phyloP scores from a whole-genome alignment of 108 stramenopile genomes.

The Cyclotella atomus region DNA sequence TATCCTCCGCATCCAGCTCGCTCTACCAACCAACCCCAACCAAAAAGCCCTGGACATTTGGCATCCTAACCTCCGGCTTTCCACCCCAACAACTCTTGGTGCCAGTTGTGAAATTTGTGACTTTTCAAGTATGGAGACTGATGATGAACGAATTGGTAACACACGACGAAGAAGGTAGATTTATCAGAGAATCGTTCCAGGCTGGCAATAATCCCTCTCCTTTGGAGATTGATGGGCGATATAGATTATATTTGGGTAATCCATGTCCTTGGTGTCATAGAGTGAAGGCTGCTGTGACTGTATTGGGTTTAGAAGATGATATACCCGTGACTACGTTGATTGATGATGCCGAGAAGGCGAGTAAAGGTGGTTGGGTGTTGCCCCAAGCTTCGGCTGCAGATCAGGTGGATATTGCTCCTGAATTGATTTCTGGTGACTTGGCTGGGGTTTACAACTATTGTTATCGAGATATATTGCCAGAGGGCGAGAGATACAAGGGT shows the following conservation, averaged over 20 bases:
- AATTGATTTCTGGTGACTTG: constrained; percentile 47
- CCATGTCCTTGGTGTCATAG: constrained; percentile 89
- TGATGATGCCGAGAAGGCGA: constrained; percentile 84
- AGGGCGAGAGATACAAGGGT: constrained; percentile 60
- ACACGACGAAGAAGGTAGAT: constrained; percentile 49
- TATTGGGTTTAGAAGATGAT: constrained; percentile 52
- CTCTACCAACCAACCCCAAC: constrained; percentile 29
- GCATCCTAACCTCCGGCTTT: constrained; percentile 55
- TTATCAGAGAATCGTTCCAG: constrained; percentile 54
- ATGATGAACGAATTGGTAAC: constrained; percentile 60
- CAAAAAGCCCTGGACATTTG: constrained; percentile 51
- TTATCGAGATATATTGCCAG: constrained; percentile 42
- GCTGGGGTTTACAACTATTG: constrained; percentile 58
- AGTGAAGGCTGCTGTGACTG: constrained; percentile 54
- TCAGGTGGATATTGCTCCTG: constrained; percentile 11
- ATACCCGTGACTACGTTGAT: constrained; percentile 68
- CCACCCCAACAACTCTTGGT: constrained; percentile 58
- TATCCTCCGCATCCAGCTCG: neutral
- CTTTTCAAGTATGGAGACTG: constrained; percentile 53
- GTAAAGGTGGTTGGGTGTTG: constrained; percentile 88
- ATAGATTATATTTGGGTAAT: constrained; percentile 93
- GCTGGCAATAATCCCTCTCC: constrained; percentile 48
- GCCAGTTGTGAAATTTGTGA: constrained; percentile 52
- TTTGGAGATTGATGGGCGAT: constrained; percentile 47
- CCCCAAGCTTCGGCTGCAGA: constrained; percentile 20